Percentiles rank a stretch among this genome's conserved stretches.
These are phyloP conservation scores for Cystobasidium sp. DNA, from an alignment of 1,284 basidiomycete species.

Conservation along the genomic window DNA sequence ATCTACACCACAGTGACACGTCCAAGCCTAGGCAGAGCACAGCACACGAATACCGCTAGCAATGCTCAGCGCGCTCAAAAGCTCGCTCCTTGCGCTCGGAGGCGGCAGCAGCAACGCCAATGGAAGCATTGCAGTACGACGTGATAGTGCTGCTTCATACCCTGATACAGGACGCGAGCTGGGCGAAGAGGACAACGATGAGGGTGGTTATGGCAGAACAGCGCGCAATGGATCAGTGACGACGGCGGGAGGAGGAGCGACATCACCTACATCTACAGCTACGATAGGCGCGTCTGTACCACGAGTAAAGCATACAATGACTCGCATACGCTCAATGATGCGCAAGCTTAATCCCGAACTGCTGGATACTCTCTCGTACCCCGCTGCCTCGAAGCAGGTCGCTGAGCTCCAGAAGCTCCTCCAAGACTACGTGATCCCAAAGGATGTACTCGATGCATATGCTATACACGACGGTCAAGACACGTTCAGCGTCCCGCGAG, in stretches of 20 bases:
- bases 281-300: slow-evolving; percentile 43
- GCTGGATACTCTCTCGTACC: slow-evolving; percentile 50
- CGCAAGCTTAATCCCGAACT: slow-evolving; percentile 47
- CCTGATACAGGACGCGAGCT: slow-evolving; percentile 10
- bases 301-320: slow-evolving; percentile 46
- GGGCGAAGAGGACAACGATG: slow-evolving; percentile 14
- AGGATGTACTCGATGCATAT: slow-evolving; percentile 52
- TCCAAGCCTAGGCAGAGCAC: background rate
- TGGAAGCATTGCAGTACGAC: slow-evolving; percentile 8
- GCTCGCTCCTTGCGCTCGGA: slow-evolving; percentile 1
- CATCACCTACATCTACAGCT: slow-evolving; percentile 3
- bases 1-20: background rate
- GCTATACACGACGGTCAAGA: slow-evolving; percentile 54
- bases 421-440: slow-evolving; percentile 50
- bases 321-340: slow-evolving; percentile 46
- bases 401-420: slow-evolving; percentile 43
- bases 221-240: background rate
- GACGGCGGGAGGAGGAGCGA: background rate
- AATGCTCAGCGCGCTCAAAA: slow-evolving; percentile 27
- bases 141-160: slow-evolving; percentile 15
- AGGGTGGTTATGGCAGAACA: slow-evolving; percentile 14
- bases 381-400: slow-evolving; percentile 12
- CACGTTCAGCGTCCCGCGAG: slow-evolving; percentile 45
- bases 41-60: background rate
- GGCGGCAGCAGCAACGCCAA: slow-evolving; percentile 9